A percentile compares a stretch with the other conserved stretches of the same genome.
These are phyloP conservation scores for Phylloporus sp. DNA, from an alignment of 1,284 basidiomycete species.

Conservation along the genomic window DNA sequence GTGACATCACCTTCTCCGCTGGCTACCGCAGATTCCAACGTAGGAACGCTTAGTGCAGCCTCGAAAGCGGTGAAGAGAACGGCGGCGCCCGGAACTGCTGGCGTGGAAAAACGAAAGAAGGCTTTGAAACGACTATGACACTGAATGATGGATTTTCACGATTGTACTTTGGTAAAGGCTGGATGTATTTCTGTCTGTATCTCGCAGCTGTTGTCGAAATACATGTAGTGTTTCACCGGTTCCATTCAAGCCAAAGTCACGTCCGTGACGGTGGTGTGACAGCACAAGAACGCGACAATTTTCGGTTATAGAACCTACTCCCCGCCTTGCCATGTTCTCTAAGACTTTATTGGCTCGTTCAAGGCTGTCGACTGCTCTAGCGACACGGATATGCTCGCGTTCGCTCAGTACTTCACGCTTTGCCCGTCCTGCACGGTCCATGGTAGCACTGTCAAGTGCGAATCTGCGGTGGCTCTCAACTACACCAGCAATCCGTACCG, in stretches of 20 bases:
- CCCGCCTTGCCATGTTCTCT: slow-evolving; percentile 24
- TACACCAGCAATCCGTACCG: slow-evolving; percentile 10
- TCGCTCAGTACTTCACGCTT: slow-evolving; percentile 16
- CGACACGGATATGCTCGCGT: slow-evolving; percentile 16
- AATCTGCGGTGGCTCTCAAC: slow-evolving; percentile 24
- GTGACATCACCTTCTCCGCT: slow-evolving; percentile 66
- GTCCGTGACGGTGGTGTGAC: slow-evolving; percentile 31
- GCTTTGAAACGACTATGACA: slow-evolving; percentile 73
- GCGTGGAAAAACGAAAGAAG: slow-evolving; percentile 82
- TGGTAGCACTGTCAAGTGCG: neutral
- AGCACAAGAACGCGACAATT: slow-evolving; percentile 14
- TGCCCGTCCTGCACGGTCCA: neutral
- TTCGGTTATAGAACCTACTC: slow-evolving; percentile 15
- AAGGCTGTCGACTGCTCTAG: slow-evolving; percentile 11
- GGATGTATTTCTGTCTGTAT: slow-evolving; percentile 2
- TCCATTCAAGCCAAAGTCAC: slow-evolving; percentile 11
- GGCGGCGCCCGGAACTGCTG: slow-evolving; percentile 53
- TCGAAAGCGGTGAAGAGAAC: slow-evolving; percentile 71
- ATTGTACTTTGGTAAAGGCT: slow-evolving; percentile 2
- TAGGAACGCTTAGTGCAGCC: slow-evolving; percentile 41
- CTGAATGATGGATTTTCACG: slow-evolving; percentile 11
- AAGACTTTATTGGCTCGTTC: slow-evolving; percentile 27
- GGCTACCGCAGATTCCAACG: slow-evolving; percentile 69
- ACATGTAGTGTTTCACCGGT: slow-evolving; percentile 9
- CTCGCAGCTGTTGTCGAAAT: slow-evolving; percentile 9